Evolutionary conservation across 345 rosid genomes (phyloP).

Genomic region (Citrus trifoliata): DNA sequence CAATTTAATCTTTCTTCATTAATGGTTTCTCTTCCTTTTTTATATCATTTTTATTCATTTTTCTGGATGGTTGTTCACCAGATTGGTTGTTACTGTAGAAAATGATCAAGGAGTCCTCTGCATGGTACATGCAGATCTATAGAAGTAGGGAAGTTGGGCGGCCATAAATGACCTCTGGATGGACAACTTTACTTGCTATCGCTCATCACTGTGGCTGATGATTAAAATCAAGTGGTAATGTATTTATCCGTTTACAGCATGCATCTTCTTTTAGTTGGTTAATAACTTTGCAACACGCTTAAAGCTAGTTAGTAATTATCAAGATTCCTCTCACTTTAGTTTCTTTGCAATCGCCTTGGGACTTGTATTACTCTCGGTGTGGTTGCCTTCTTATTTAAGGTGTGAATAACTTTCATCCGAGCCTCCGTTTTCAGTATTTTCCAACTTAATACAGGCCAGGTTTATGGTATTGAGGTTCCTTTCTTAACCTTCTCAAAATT

Average conservation of each 20-base stretch:
- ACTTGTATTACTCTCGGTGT: constrained; percentile 82
- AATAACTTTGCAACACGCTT: not conserved
- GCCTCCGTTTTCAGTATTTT: not conserved
- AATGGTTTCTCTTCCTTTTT: not conserved
- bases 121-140: no score
- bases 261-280: not conserved
- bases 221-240: constrained; percentile 75
- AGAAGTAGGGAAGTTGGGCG: constrained; percentile 36
- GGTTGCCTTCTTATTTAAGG: constrained; percentile 63
- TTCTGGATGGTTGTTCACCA: not conserved
- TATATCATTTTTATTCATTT: not conserved
- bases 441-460: no score
- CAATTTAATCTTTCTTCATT: not conserved
- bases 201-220: constrained; percentile 48
- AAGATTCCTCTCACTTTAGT: constrained; percentile 29
- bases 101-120: no score
- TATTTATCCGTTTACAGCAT: constrained; percentile 1
- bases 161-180: constrained; percentile 76
- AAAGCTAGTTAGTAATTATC: not conserved
- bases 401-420: constrained; percentile 14
- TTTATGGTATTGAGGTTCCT: no score
- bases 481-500: no score
- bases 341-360: constrained; percentile 94
- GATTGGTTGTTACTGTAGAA: constrained; percentile 9
- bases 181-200: constrained; percentile 28